These are phyloP conservation scores for Fusarium torreyae DNA, from an alignment of 2,329 filamentous ascomycete genomes.

Conservation along the genomic window DNA sequence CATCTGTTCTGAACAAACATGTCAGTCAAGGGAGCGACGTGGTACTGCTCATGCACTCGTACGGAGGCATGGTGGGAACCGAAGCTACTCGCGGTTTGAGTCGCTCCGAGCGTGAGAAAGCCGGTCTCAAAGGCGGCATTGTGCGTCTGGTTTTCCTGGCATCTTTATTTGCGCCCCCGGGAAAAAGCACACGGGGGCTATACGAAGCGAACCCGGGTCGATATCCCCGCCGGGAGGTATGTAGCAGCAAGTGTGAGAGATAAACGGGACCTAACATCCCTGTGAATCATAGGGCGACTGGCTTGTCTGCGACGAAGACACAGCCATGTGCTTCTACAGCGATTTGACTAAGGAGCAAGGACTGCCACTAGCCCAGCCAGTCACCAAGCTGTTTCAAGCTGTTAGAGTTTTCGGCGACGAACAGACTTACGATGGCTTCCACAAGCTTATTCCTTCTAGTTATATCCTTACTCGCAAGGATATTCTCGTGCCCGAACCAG, in stretches of 20 bases:
- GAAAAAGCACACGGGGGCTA: conserved; percentile 1
- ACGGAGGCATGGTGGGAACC: conserved; percentile 23
- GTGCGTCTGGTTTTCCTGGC: conserved; percentile 9
- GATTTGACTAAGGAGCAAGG: conserved; percentile 9
- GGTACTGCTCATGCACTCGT: conserved; percentile 27
- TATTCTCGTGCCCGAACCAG: conserved; percentile 1
- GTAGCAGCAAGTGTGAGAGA: rapidly evolving
- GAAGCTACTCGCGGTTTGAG: conserved; percentile 12
- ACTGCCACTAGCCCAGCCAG: neutral
- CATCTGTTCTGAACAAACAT: neutral
- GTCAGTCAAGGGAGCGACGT: conserved; percentile 1
- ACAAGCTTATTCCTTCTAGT: conserved; percentile 5
- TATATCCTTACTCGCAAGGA: conserved; percentile 15
- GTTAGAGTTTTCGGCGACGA: conserved; percentile 8
- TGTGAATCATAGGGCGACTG: neutral
- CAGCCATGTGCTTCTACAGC: conserved; percentile 27
- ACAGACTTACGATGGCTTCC: conserved; percentile 16
- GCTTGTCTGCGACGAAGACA: conserved; percentile 19
- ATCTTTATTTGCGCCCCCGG: conserved; percentile 17
- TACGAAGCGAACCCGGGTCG: conserved; percentile 8
- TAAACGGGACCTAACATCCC: rapidly evolving
- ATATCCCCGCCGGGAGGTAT: neutral
- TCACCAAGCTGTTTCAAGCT: conserved; percentile 7
- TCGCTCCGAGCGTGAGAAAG: neutral
- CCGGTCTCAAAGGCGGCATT: conserved; percentile 3